Base-by-base conservation (phyloP, 2,329 filamentous ascomycete species). In the Coleophoma cylindrospora region DNA sequence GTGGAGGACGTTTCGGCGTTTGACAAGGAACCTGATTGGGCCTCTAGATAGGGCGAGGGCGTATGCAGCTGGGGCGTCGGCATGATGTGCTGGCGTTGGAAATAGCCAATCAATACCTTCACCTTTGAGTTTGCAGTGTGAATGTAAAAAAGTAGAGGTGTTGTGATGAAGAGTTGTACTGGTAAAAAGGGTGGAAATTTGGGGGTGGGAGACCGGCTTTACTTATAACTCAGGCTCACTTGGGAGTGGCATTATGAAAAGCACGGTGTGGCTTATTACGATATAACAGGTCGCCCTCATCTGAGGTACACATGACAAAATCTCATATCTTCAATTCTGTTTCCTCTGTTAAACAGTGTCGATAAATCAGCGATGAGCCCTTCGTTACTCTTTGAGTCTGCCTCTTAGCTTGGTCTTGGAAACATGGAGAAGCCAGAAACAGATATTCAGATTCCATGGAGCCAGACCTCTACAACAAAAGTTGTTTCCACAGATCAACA, bases 31-130 rank as follows among this genome's bases (percentile, higher is more conserved):
- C 34, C 17, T 33, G 45, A 40, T 9, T 43, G 12, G 17, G 37
- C 36, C 9, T 22, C 38, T n/a, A 36, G 40, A 32, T 44, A 27
- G 19, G 47, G 48, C 47, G 44, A 50, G 37, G 47, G 50, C 47
- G 47, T 34, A 47, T 49, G 49, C 49, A 45, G 37, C 14, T 47
- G 50, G 43, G 46, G 33, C n/a, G 38, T 43, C 44, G 45, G 9
- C 27, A 27, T 27, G 27, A 27, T 27, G 27, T 10, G 27, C 27
- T 27, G 27, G 27, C 27, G 27, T 27, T 10, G 27, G 27, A 5
- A 27, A 8, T 5, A 27, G 27, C 27, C 27, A 27, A 27, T 27
- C 4, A 27, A 27, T 27, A 2, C 2, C 6, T 8, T 27, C 27
- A 7, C 27, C 27, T 10, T 52, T 34, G 2, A 46, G 38, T 10